Evolutionary conservation across 2,329 filamentous ascomycete species (phyloP).

Genomic region (Aspergillus quadrilineatus): DNA sequence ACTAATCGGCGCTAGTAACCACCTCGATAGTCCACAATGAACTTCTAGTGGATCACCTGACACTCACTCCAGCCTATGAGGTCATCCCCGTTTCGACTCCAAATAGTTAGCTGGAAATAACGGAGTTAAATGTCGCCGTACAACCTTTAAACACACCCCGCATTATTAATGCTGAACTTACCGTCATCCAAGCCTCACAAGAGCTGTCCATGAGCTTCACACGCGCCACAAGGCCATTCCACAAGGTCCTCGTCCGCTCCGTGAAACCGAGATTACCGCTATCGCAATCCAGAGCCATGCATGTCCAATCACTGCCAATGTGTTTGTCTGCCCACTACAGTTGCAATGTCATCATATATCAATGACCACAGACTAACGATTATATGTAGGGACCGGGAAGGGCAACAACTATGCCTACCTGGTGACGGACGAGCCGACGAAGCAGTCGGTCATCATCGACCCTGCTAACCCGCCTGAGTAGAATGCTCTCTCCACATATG

Average conservation of each 20-base stretch:
- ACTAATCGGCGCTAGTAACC: too few species aligned
- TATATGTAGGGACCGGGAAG: slow-evolving; percentile 34
- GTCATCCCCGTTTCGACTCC: slow-evolving; percentile 8
- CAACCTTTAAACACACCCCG: background rate
- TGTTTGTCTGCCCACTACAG: slow-evolving; percentile 39
- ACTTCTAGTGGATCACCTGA: background rate
- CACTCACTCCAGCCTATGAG: slow-evolving; percentile 8
- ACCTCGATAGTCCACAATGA: too few species aligned
- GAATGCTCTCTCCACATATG: slow-evolving; percentile 18
- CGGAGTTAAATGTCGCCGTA: background rate
- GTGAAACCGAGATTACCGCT: background rate
- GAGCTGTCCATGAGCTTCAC: slow-evolving; percentile 31
- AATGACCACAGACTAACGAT: background rate
- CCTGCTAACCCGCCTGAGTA: slow-evolving; percentile 53
- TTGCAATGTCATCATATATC: background rate
- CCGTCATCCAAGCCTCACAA: background rate
- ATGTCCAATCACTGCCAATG: slow-evolving; percentile 55
- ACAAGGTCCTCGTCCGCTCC: slow-evolving; percentile 10
- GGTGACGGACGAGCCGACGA: slow-evolving; percentile 50
- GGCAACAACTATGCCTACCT: slow-evolving; percentile 56
- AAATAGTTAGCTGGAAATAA: background rate
- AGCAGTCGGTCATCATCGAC: slow-evolving; percentile 53
- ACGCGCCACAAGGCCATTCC: slow-evolving; percentile 23
- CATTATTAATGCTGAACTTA: background rate
- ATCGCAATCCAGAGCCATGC: slow-evolving; percentile 42